Percentiles rank a stretch among this genome's conserved stretches.
These are phyloP conservation scores for Solanum commersonii DNA, from an alignment of 257 asterid genomes.

Conservation along the genomic window DNA sequence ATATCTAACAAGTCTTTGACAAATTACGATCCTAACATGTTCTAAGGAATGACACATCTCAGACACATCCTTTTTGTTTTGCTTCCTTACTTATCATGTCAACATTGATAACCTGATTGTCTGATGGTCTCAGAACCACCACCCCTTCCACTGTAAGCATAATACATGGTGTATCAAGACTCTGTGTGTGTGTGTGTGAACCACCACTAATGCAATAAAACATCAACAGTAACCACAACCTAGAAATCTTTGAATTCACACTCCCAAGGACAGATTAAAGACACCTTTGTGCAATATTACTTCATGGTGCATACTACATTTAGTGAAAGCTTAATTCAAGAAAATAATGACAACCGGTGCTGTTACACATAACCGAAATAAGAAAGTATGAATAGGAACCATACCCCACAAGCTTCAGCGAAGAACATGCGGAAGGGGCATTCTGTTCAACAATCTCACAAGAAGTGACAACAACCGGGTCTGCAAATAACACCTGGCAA, in stretches of 20 bases:
- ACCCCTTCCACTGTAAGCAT: background rate
- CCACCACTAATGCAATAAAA: background rate
- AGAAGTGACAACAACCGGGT: constrained; percentile 63
- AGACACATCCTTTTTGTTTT: background rate
- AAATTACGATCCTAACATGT: background rate
- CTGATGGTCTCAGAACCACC: background rate
- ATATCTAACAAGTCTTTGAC: background rate
- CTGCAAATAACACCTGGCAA: constrained; percentile 73
- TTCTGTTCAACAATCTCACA: constrained; percentile 96
- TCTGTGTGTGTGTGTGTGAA: background rate
- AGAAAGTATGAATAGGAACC: constrained; percentile 3
- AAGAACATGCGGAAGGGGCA: constrained; percentile 67
- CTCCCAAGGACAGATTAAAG: background rate
- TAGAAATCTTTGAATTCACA: background rate
- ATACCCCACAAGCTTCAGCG: constrained; percentile 78
- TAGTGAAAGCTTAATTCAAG: background rate
- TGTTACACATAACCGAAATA: background rate
- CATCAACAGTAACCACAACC: background rate
- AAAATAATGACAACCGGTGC: background rate
- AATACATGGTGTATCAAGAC: background rate
- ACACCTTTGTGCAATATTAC: background rate
- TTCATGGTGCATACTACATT: background rate
- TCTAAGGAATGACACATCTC: background rate
- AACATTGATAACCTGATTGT: background rate
- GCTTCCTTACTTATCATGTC: background rate